Evolutionary conservation across 768 basidiomycete species (phyloP), one percentile per base, ranked within the genome.

Genomic region (Leucosporidium scottii): DNA sequence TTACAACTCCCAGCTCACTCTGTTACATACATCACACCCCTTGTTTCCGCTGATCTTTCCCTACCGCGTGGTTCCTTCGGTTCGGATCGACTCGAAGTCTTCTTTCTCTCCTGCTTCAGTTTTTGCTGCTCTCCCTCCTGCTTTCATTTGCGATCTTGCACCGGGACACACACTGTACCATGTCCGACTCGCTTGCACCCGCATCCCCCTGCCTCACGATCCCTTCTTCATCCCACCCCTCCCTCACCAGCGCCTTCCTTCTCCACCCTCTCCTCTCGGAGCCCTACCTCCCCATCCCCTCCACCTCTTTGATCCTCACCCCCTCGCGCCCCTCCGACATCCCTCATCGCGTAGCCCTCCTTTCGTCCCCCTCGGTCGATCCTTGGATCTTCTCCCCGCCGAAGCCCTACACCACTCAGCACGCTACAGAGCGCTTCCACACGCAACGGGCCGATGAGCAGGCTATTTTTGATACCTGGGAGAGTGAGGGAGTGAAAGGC

Each of bases 271-370:
- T 23, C 59, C 31, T 25, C 25, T 30, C 25, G 31, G 56, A 57
- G 56, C 59, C 47, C 8, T 48, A 48, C 44, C 47, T 60, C 47
- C 21, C 47, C 25, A 17, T 31, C 27, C 27, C 59, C 18, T 3
- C 17, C 44, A 47, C 59, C 25, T 31, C 30, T n/a, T n/a, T 36
- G 18, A 23, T 58, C 57, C 44, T 60, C 25, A 60, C 59, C 25
- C 59, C 59, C n/a, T 44, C 25, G 15, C 44, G 59, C 44, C 27
- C 23, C 27, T 47, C 59, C 44, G 59, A 60, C 59, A 27, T 28
- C 13, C 44, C 44, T 3, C 18, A 15, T 7, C 27, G 27, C n/a
- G 44, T 60, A 8, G 7, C 15, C 25, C 47, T 47, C 25, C 25
- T 60, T 25, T 27, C 18, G 1, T 25, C n/a, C 15, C 59, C 59